Percentiles rank a stretch among this genome's conserved stretches.
phyloP scores from a whole-genome alignment of 2,329 filamentous ascomycete species.

The Knoxdaviesia capensis region DNA sequence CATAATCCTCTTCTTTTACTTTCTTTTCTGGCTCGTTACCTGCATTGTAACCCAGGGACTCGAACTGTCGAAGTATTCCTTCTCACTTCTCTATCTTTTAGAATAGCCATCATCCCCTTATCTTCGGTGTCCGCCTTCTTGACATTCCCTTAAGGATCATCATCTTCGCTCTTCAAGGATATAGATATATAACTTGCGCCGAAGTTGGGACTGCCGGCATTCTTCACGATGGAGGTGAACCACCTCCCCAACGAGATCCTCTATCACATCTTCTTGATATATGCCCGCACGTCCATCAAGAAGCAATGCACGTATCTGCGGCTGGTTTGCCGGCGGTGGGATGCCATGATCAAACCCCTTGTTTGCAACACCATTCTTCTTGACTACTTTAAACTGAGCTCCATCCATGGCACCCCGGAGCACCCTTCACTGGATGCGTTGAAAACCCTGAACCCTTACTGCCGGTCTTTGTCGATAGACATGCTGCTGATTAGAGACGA shows the following conservation, averaged over 20 bases:
- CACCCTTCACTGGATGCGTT: conserved; percentile 19
- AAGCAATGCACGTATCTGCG: conserved; percentile 14
- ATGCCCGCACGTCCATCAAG: background rate
- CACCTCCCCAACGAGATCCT: conserved; percentile 2
- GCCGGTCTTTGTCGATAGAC: conserved; percentile 28
- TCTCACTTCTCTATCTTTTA: too few relatives aligned
- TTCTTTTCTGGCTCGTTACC: too few relatives aligned
- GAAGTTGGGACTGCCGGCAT: background rate
- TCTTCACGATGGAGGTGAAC: too few relatives aligned
- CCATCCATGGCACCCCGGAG: conserved; percentile 11
- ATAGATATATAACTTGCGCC: background rate
- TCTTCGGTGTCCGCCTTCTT: too few relatives aligned
- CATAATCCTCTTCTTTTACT: too few relatives aligned
- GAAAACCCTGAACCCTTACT: conserved; percentile 24
- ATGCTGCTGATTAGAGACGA: conserved; percentile 32
- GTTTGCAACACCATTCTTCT: conserved; percentile 26
- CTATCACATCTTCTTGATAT: background rate
- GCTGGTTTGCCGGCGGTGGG: conserved; percentile 27
- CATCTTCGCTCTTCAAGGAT: too few relatives aligned
- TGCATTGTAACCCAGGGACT: too few relatives aligned
- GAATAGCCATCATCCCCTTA: too few relatives aligned
- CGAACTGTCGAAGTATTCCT: too few relatives aligned
- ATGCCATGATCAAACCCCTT: conserved; percentile 23
- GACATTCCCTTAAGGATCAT: too few relatives aligned
- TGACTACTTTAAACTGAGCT: conserved; percentile 27